A percentile compares a stretch with the other conserved stretches of the same genome.
Evolutionary conservation across 2,329 filamentous ascomycete species (phyloP).

Genomic region (Pseudogymnoascus destructans): DNA sequence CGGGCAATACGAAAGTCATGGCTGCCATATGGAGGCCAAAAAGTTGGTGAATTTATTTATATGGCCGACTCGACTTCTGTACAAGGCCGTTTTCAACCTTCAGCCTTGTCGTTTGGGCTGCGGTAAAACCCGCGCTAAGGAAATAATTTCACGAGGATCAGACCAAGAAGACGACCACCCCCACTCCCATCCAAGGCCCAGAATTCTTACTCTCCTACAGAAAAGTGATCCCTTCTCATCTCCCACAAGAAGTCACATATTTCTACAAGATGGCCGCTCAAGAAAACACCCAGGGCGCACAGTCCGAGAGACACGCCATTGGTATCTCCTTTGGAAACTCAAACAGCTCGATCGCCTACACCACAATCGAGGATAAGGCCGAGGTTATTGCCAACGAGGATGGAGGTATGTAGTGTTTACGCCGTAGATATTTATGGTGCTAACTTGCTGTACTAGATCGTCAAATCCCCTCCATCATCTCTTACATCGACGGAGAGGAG

Average conservation of each 20-base stretch:
- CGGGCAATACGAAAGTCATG: constrained; percentile 61
- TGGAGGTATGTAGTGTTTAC: constrained; percentile 51
- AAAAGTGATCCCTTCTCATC: constrained; percentile 4
- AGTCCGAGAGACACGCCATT: constrained; percentile 58
- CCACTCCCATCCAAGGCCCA: constrained; percentile 5
- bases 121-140: constrained; percentile 3
- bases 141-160: constrained; percentile 10
- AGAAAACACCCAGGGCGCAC: constrained; percentile 10
- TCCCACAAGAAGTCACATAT: constrained; percentile 9
- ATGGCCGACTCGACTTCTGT: neutral
- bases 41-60: constrained; percentile 1
- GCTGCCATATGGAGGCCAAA: constrained; percentile 35
- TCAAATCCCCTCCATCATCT: constrained; percentile 88
- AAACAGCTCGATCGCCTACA: constrained; percentile 93
- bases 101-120: constrained; percentile 6
- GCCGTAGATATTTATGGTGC: neutral
- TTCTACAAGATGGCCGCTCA: constrained; percentile 23
- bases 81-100: constrained; percentile 1
- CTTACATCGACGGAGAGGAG: constrained; percentile 91
- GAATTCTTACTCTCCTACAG: neutral
- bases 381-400: constrained; percentile 99
- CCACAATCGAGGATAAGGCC: constrained; percentile 84
- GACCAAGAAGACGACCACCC: neutral
- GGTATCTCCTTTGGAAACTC: constrained; percentile 97
- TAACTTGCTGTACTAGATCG: constrained; percentile 48